phyloP scores from a whole-genome alignment of 305 asterid genomes.

The Rubia tinctorum region DNA sequence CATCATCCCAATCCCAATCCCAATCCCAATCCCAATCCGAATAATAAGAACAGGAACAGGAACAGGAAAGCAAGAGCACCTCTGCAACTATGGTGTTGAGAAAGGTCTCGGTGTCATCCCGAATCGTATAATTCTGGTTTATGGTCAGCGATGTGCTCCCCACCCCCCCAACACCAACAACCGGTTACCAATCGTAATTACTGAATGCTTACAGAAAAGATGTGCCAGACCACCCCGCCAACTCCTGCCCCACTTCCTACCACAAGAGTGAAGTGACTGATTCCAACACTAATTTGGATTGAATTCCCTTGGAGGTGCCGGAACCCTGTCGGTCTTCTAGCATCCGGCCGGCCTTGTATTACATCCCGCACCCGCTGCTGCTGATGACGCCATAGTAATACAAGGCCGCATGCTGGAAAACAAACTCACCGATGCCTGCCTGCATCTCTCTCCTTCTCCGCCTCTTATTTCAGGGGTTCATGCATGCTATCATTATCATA shows the following conservation, averaged over 20 bases:
- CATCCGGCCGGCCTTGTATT: slow-evolving; percentile 59
- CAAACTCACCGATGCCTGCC: too few species aligned
- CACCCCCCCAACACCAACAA: slow-evolving; percentile 20
- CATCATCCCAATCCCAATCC: too few species aligned
- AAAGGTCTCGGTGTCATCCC: slow-evolving; percentile 88
- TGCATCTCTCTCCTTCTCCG: too few species aligned
- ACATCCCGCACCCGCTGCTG: slow-evolving; percentile 18
- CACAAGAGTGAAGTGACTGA: slow-evolving; percentile 14
- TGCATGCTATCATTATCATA: too few species aligned
- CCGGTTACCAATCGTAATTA: too few species aligned
- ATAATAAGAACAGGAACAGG: too few species aligned
- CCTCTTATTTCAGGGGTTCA: too few species aligned
- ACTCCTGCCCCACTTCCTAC: slow-evolving; percentile 84
- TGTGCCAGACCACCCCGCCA: slow-evolving; percentile 92
- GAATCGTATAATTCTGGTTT: slow-evolving; percentile 88
- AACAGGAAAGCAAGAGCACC: slow-evolving; percentile 33
- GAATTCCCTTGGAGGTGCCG: slow-evolving; percentile 62
- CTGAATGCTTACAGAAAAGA: slow-evolving; percentile 48
- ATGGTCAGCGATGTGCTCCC: slow-evolving; percentile 96
- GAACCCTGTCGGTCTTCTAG: slow-evolving; percentile 73
- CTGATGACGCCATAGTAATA: slow-evolving; percentile 21
- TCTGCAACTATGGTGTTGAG: slow-evolving; percentile 86
- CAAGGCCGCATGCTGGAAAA: too few species aligned
- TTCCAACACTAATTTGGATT: too few species aligned
- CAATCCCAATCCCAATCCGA: too few species aligned